Base-by-base conservation (phyloP, 352 stramenopile species). In the Pythium phragmiticola region DNA sequence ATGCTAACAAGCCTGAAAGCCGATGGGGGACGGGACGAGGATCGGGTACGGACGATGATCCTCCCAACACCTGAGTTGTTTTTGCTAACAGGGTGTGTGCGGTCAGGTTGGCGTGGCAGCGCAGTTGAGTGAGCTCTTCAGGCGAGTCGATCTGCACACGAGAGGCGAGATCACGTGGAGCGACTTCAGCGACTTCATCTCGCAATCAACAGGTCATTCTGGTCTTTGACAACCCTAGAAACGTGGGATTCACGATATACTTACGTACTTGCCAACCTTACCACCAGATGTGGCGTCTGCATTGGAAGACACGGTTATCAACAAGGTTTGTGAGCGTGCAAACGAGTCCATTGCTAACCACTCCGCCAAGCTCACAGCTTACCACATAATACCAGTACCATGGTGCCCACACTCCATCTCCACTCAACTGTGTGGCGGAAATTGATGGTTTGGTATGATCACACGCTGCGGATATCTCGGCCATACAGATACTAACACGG, bases 151-250 rank as follows among this genome's bases (percentile, higher is more conserved):
- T 70, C 14, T 84, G 7, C 63, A 72, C 12, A 63, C 65, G 2
- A 42, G 56, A 28, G 69, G 66, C 2, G 43, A 60, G 5, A 55
- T 86, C 13, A 78, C 63, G 1, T 88, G 77, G 77, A 66, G 69
- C 3, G 68, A 77, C n/a, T 81, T 88, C 43, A 77, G 71, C 57
- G 68, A 56, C 7, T 77, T 77, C n/a, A 66, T 84, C 34, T 73
- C 74, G 7, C 75, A 80, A 23, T 62, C 68, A 7, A 65, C 66
- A 56, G 76, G 76, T 86, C 57, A 21, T 52, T 21, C 46, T 30
- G 1, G 26, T 5, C 26, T 30, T 30, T 30, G 26, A 30, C 4
- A 30, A 30, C 26, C 26, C 26, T 5, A 30, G 2, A 30, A 30
- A 5, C 4, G 26, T 30, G 1, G 26, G 26, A 5, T 30, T 30